A percentile compares a stretch with the other conserved stretches of the same genome.
phyloP scores from a whole-genome alignment of 1,139 yeast species.

The Nakaseomyces kungkrabaensis region DNA sequence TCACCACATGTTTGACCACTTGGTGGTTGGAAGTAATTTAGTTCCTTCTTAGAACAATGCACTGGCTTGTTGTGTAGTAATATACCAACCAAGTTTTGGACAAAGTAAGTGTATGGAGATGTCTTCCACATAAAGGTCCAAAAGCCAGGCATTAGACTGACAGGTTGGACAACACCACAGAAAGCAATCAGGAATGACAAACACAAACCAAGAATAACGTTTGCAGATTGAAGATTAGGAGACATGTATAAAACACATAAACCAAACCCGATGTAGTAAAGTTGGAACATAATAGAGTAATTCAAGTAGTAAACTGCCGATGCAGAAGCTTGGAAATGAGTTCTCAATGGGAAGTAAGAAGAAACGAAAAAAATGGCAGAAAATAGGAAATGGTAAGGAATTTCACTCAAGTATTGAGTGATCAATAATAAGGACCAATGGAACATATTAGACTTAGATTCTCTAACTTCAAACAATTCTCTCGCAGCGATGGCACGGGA shows the following conservation, averaged over 20 bases:
- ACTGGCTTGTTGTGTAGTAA: constrained; percentile 49
- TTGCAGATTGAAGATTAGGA: constrained; percentile 56
- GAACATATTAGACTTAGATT: constrained; percentile 53
- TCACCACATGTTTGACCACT: constrained; percentile 49
- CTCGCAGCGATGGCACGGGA: constrained; percentile 42
- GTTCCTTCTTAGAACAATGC: constrained; percentile 43
- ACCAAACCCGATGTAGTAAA: constrained; percentile 47
- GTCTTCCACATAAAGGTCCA: constrained; percentile 67
- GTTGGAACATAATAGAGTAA: constrained; percentile 45
- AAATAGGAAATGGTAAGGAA: constrained; percentile 46
- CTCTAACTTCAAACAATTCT: constrained; percentile 53
- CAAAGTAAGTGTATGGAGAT: constrained; percentile 60
- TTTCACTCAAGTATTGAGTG: constrained; percentile 43
- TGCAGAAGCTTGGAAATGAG: constrained; percentile 36
- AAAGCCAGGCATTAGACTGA: constrained; percentile 51
- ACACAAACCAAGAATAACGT: constrained; percentile 43
- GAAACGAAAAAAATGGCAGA: constrained; percentile 44
- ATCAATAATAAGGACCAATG: constrained; percentile 51
- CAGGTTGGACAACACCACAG: constrained; percentile 59
- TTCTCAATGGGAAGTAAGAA: constrained; percentile 51
- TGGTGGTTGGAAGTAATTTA: constrained; percentile 46
- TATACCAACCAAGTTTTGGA: constrained; percentile 46
- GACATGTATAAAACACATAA: constrained; percentile 45
- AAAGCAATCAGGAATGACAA: constrained; percentile 47
- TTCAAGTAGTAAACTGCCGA: constrained; percentile 51